Conservation (phyloP, 768 basidiomycete species). For the Xerocomellus chrysenteron region DNA sequence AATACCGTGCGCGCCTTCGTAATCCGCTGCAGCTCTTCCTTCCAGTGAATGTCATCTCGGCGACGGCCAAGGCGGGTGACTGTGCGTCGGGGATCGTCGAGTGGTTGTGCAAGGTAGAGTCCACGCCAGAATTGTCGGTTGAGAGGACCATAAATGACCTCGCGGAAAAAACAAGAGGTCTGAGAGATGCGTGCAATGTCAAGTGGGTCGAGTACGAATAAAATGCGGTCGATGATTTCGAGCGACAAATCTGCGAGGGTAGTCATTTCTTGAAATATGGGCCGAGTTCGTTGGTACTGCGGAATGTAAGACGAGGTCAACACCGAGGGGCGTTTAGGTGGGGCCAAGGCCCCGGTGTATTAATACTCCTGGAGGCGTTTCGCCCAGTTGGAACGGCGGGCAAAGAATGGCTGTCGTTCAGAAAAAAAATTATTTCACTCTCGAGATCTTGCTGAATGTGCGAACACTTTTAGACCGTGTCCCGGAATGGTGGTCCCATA, state of each 20-base stretch:
- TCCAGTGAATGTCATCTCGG: conserved; percentile 49
- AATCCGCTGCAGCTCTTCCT: conserved; percentile 49
- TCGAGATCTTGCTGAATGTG: not conserved
- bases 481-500: not conserved
- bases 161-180: conserved; percentile 43
- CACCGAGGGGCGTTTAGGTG: not conserved
- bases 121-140: conserved; percentile 52
- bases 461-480: not conserved
- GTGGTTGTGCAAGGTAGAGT: conserved; percentile 59
- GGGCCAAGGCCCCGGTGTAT: not conserved
- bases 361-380: conserved; percentile 7
- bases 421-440: conserved; percentile 31
- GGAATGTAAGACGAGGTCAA: not conserved
- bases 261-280: conserved; percentile 1
- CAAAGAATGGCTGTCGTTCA: conserved; percentile 11
- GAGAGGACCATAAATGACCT: conserved; percentile 49
- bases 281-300: not conserved
- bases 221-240: conserved; percentile 60
- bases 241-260: conserved; percentile 45
- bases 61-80: conserved; percentile 34
- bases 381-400: conserved; percentile 18
- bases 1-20: conserved; percentile 55
- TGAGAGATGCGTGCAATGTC: conserved; percentile 56
- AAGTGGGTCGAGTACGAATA: conserved; percentile 57
- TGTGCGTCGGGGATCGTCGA: conserved; percentile 64